Percentiles rank a stretch among this genome's conserved stretches.
These are phyloP conservation scores for Cladorrhinum samala DNA, from an alignment of 495 filamentous ascomycete genomes.

Conservation along the genomic window DNA sequence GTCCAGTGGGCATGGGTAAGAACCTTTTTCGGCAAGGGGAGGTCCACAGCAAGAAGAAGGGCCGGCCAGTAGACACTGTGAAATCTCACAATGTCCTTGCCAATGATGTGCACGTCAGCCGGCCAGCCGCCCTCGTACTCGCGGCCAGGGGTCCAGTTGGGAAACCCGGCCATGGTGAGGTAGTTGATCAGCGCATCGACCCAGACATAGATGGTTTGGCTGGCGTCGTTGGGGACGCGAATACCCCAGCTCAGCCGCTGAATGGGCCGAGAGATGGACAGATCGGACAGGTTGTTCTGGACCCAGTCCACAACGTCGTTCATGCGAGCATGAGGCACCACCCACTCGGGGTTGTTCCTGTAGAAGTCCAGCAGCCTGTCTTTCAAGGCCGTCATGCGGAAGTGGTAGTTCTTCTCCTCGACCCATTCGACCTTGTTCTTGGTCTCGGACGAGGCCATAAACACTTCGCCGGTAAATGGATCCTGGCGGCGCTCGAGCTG, in stretches of 20 bases:
- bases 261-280: constrained; percentile 80
- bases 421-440: constrained; percentile 91
- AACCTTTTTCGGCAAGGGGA: constrained; percentile 75
- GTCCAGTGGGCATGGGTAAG: constrained; percentile 95
- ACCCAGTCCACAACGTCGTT: constrained; percentile 65
- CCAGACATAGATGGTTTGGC: constrained; percentile 97
- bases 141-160: constrained; percentile 57
- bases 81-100: constrained; percentile 94
- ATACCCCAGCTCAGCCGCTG: constrained; percentile 85
- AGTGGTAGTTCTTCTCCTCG: constrained; percentile 92
- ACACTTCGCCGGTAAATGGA: constrained; percentile 71
- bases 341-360: constrained; percentile 59
- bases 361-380: constrained; percentile 75
- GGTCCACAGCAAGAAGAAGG: constrained; percentile 79
- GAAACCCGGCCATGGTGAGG: constrained; percentile 79
- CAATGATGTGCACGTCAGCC: constrained; percentile 83
- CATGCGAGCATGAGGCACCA: constrained; percentile 62
- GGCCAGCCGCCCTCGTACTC: constrained; percentile 67
- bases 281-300: constrained; percentile 64
- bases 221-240: constrained; percentile 72
- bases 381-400: constrained; percentile 75
- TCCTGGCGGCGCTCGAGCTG: constrained; percentile 68
- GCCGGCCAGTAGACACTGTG: constrained; percentile 98
- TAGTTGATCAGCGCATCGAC: constrained; percentile 95
- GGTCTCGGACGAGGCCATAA: constrained; percentile 80